phyloP scores from a whole-genome alignment of 495 filamentous ascomycete genomes.

The Penicillium cataractarum region DNA sequence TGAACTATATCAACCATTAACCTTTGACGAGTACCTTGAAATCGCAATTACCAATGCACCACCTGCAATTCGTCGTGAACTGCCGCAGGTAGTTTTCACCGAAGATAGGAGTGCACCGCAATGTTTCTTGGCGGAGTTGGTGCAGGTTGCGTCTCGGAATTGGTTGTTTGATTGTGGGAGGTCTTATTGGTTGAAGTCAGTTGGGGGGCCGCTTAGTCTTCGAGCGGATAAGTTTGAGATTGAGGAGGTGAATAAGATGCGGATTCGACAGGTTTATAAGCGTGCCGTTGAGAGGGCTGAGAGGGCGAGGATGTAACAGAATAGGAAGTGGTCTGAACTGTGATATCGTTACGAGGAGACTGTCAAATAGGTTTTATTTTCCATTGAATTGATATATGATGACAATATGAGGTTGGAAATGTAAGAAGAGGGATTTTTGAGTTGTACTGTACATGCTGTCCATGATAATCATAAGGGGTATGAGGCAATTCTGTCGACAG shows the following conservation, averaged over 20 bases:
- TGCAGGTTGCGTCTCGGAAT: conserved; percentile 38
- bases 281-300: conserved; percentile 22
- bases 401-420: background rate
- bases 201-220: conserved; percentile 38
- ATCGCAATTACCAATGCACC: conserved; percentile 26
- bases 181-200: conserved; percentile 41
- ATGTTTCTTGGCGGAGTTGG: conserved; percentile 40
- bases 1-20: conserved; percentile 34
- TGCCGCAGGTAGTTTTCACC: conserved; percentile 36
- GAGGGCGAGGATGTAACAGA: conserved; percentile 26
- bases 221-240: conserved; percentile 31
- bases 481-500: background rate
- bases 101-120: conserved; percentile 33
- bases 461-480: background rate
- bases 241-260: conserved; percentile 29
- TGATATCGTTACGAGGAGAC: background rate
- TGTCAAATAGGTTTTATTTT: background rate
- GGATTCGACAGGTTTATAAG: conserved; percentile 28
- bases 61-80: conserved; percentile 22
- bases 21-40: conserved; percentile 35
- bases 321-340: background rate
- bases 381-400: background rate
- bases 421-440: background rate
- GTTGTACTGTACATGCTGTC: background rate
- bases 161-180: conserved; percentile 45